A percentile compares a stretch with the other conserved stretches of the same genome.
Conservation (phyloP, 805 yeast genomes). For the Candida hispaniensis region DNA sequence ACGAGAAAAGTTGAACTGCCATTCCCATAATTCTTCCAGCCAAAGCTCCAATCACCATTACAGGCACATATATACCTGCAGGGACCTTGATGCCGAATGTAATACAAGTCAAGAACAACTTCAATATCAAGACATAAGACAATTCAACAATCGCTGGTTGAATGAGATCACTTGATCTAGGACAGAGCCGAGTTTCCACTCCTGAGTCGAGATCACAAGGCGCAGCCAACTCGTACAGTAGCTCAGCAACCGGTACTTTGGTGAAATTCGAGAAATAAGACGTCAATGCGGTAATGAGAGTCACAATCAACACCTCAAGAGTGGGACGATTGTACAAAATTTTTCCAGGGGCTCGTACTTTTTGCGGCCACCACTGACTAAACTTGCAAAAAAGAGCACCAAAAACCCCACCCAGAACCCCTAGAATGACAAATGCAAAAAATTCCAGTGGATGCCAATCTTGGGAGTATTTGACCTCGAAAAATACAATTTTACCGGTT, state of each 20-base stretch:
- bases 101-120: slow-evolving; percentile 38
- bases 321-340: slow-evolving; percentile 34
- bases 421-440: slow-evolving; percentile 36
- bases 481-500: slow-evolving; percentile 47
- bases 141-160: slow-evolving; percentile 31
- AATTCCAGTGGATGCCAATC: slow-evolving; percentile 46
- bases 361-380: slow-evolving; percentile 32
- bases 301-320: slow-evolving; percentile 37
- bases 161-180: slow-evolving; percentile 25
- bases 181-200: slow-evolving; percentile 23
- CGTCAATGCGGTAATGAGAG: slow-evolving; percentile 37
- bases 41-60: slow-evolving; percentile 53
- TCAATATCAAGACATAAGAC: slow-evolving; percentile 35
- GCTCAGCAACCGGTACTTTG: slow-evolving; percentile 39
- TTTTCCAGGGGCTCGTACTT: slow-evolving; percentile 21
- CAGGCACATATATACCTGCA: slow-evolving; percentile 52
- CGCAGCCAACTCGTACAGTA: slow-evolving; percentile 40
- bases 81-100: slow-evolving; percentile 52
- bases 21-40: slow-evolving; percentile 44
- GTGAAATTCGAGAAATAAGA: slow-evolving; percentile 43
- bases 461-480: slow-evolving; percentile 39
- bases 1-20: slow-evolving; percentile 22
- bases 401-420: slow-evolving; percentile 43
- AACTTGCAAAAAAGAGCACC: slow-evolving; percentile 43
- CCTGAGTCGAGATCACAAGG: slow-evolving; percentile 31